Base-by-base conservation (phyloP, 1,139 yeast species). In the Hansenula anomala region DNA sequence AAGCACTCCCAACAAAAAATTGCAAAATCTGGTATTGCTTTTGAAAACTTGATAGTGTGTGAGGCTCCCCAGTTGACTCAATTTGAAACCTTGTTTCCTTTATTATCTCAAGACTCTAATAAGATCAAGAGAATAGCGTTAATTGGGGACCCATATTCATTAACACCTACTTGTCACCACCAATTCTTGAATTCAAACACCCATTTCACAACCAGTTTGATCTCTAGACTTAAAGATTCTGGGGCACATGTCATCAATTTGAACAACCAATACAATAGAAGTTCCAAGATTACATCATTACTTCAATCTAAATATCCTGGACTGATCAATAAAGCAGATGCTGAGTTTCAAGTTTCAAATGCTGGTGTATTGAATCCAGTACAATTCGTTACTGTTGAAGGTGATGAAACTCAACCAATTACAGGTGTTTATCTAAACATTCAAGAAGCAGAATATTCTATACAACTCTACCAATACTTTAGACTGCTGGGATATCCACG, bases 391-490 rank as follows among this genome's bases (percentile, higher is more conserved):
- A 6, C 9, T 25, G 56, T 77, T 17, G 49, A 65, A 22, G 65
- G 68, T 28, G 58, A 59, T 7, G 69, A 63, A 35, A 41, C 52
- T 3, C 61, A 59, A 37, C 58, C 56, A 3, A 41, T 48, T 2
- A 53, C 58, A 9, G 58, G 49, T 2, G 44, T 51, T 33, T 55
- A 52, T 45, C 67, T 70, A 41, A 71, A 71, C 42, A 48, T 73
- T 11, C 71, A 65, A 11, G 85, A 79, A 48, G 85, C 84, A 1
- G 80, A 75, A 46, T 73, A 62, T 45, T 63, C 72, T 13, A 74
- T 74, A 10, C 59, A 62, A 0, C 47, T 78, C 10, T 77, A 63
- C 50, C 67, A 66, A 54, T 76, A 73, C 47, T 60, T 79, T 71
- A 52, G 71, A 19, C 48, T 65, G 4, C 44, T 69, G 16, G 78